Conservation (phyloP, 225 moss, liverwort and hornwort species). For the Asterella californica region DNA sequence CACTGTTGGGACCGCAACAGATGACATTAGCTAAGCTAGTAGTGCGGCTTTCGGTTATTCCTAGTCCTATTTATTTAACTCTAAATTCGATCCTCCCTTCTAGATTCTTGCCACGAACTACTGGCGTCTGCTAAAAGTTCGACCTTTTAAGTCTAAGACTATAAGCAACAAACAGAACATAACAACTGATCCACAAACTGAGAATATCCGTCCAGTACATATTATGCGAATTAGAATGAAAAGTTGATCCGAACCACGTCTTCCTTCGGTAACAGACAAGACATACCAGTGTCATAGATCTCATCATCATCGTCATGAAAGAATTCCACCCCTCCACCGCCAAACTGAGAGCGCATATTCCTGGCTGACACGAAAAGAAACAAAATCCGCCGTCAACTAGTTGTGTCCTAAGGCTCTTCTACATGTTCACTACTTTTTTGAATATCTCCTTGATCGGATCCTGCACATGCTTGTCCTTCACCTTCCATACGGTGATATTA, state of each 20-base stretch:
- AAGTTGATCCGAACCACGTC: not conserved
- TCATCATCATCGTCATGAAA: constrained; percentile 74
- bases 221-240: not conserved
- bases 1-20: not conserved
- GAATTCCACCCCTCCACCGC: constrained; percentile 63
- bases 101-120: not conserved
- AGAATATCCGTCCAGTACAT: not conserved
- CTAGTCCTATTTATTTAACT: not conserved
- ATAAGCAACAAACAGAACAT: not conserved
- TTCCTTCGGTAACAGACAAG: not conserved
- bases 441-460: not conserved
- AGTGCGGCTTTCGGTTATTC: not conserved
- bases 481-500: not conserved
- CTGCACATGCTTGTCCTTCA: not conserved
- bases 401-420: no score
- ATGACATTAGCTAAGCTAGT: not conserved
- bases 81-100: not conserved
- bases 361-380: constrained; percentile 44
- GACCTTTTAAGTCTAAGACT: not conserved
- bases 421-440: not conserved
- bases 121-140: not conserved
- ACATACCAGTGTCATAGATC: constrained; percentile 66
- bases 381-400: not conserved
- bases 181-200: not conserved
- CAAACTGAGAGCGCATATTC: constrained; percentile 71